Base-by-base conservation (phyloP, 371 early-diverging fungal genomes). In the Chytridium lagenaria region DNA sequence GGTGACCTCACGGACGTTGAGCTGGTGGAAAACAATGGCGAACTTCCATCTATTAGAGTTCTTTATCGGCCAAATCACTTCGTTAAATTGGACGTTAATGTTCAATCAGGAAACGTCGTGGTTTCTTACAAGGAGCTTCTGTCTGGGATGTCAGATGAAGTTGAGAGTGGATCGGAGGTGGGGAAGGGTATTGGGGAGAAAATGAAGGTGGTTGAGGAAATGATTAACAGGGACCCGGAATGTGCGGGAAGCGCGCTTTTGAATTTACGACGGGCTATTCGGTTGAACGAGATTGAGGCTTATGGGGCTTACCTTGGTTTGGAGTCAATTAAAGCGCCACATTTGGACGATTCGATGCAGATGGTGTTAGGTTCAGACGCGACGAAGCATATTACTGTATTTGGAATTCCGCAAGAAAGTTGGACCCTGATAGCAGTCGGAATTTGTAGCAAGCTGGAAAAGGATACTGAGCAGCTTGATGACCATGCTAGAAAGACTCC, bases 141-240 rank as follows among this genome's bases (percentile, higher is more conserved):
- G 15, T 55, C 57, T 61, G 10, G 10, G 16, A 12, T 16, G 19
- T 7, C 61, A 26, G 34, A 10, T 36, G 16, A 12, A 23, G n/a
- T 5, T 52, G 5, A 5, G 12, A 23, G 26, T n/a, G 55, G 23
- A 23, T 52, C 55, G 5, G 55, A 12, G 5, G n/a, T 7, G 23
- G 12, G 12, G 16, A 31, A 34, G 37, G 5, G 12, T 7, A 31
- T 37, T 12, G 19, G 12, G 15, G 37, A 61, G 30, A 61, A 61
- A 23, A 34, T 61, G 5, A 61, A 61, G 37, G 34, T 34, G 37
- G 34, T 61, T 34, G 61, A 61, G 61, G 61, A 61, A 16, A 10
- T 12, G 10, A 61, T 61, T 10, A 61, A 61, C 23, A 37, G 34
- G 61, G 61, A 61, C 23, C 37, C 61, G 2, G 30, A 28, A 28